These are phyloP conservation scores for Magnusiomyces tetraspermus DNA, from an alignment of 1,139 yeast genomes.

Conservation along the genomic window DNA sequence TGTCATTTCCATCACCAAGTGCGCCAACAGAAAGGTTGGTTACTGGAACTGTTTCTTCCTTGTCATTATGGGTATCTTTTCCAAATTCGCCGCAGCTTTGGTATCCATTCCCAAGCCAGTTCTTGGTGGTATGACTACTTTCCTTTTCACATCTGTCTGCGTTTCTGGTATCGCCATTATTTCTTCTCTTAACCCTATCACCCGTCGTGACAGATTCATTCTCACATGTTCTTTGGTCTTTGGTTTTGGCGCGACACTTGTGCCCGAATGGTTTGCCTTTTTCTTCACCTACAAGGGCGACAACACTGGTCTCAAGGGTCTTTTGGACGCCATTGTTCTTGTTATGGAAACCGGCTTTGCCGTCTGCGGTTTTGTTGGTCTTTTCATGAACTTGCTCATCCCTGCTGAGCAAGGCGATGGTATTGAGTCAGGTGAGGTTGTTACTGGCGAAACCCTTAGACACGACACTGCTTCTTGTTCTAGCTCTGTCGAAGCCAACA, in stretches of 20 bases:
- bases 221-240: slow-evolving; percentile 66
- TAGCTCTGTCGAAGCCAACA: not conserved
- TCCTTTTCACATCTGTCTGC: slow-evolving; percentile 78
- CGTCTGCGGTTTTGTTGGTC: slow-evolving; percentile 67
- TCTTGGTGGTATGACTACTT: slow-evolving; percentile 88
- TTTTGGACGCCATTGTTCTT: slow-evolving; percentile 67
- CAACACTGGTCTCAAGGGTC: slow-evolving; percentile 57
- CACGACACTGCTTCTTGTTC: slow-evolving; percentile 3
- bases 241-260: slow-evolving; percentile 71
- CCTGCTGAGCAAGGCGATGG: slow-evolving; percentile 64
- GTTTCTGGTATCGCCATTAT: slow-evolving; percentile 82
- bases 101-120: slow-evolving; percentile 79
- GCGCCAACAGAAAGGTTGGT: slow-evolving; percentile 80
- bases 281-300: slow-evolving; percentile 69
- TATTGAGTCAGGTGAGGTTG: slow-evolving; percentile 53
- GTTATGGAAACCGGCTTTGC: slow-evolving; percentile 88
- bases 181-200: slow-evolving; percentile 55
- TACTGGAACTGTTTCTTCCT: slow-evolving; percentile 83
- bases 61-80: slow-evolving; percentile 73
- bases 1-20: slow-evolving; percentile 80
- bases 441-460: slow-evolving; percentile 7
- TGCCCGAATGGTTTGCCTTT: slow-evolving; percentile 63
- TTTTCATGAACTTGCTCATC: slow-evolving; percentile 56
- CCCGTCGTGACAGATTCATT: slow-evolving; percentile 80
- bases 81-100: slow-evolving; percentile 84